These are phyloP conservation scores for Pisolithus sp. DNA, from an alignment of 768 basidiomycete genomes.

Conservation along the genomic window DNA sequence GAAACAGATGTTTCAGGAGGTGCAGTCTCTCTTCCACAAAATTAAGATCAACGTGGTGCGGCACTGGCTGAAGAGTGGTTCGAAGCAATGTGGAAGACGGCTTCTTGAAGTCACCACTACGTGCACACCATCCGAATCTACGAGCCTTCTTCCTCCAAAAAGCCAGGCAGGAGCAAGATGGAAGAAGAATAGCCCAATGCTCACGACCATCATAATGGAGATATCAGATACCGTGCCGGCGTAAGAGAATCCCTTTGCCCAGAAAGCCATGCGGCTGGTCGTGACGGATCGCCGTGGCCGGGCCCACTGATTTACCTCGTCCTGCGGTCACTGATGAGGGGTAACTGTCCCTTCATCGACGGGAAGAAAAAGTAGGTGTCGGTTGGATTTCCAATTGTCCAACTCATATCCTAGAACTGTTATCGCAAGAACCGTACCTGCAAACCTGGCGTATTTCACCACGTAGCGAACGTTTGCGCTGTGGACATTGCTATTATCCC, in stretches of 20 bases:
- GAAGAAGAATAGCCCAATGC: background rate
- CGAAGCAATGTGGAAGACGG: background rate
- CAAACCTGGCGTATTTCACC: slow-evolving; percentile 29
- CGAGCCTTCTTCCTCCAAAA: background rate
- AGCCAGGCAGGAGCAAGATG: background rate
- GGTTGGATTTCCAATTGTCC: background rate
- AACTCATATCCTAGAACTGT: slow-evolving; percentile 20
- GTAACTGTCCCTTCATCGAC: slow-evolving; percentile 39
- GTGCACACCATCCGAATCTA: background rate
- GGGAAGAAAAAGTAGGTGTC: slow-evolving; percentile 24
- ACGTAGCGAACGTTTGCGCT: slow-evolving; percentile 43
- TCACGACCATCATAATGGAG: slow-evolving; percentile 12
- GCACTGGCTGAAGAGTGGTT: background rate
- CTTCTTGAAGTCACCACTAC: background rate
- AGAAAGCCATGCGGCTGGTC: slow-evolving; percentile 27
- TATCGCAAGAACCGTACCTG: slow-evolving; percentile 29
- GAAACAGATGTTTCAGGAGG: background rate
- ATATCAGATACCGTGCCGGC: slow-evolving; percentile 4
- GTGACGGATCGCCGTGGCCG: slow-evolving; percentile 27
- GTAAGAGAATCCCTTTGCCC: slow-evolving; percentile 27
- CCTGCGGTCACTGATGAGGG: slow-evolving; percentile 40
- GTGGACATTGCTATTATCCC: slow-evolving; percentile 37
- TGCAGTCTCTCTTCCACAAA: no score
- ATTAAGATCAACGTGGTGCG: no score
- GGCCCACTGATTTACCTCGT: slow-evolving; percentile 26